Conservation (phyloP, 306 rosid species). For the Corylus heterophylla region DNA sequence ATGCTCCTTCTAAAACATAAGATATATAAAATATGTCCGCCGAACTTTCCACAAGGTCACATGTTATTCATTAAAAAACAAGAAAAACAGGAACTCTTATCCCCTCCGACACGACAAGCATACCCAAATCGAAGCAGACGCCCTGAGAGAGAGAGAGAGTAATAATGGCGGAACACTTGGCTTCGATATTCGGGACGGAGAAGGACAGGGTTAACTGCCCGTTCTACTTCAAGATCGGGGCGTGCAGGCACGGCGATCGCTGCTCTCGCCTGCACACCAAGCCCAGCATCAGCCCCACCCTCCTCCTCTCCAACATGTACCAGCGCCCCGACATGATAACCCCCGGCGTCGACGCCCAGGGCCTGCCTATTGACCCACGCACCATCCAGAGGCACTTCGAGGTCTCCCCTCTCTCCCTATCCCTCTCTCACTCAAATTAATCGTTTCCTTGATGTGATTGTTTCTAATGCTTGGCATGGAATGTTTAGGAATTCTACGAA, state of each 20-base stretch:
- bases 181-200: constrained; percentile 75
- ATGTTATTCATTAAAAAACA: not conserved
- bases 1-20: too few relatives aligned
- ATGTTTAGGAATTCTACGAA: constrained; percentile 60
- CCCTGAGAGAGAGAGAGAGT: not conserved
- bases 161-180: constrained; percentile 71
- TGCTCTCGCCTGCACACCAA: constrained; percentile 72
- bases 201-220: constrained; percentile 80
- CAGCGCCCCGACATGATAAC: constrained; percentile 78
- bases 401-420: constrained; percentile 9
- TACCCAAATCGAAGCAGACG: not conserved
- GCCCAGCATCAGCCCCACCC: constrained; percentile 70
- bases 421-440: not conserved
- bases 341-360: constrained; percentile 67
- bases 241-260: constrained; percentile 75
- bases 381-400: constrained; percentile 62
- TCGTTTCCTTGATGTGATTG: not conserved
- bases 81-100: too few relatives aligned
- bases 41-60: constrained; percentile 24
- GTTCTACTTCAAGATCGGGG: constrained; percentile 81
- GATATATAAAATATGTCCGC: too few relatives aligned
- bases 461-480: not conserved
- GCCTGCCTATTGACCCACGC: constrained; percentile 59
- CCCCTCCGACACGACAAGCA: not conserved
- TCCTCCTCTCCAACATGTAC: constrained; percentile 71